Conservation (phyloP, 2,329 filamentous ascomycete species). For the Ophiosphaerella narmari region DNA sequence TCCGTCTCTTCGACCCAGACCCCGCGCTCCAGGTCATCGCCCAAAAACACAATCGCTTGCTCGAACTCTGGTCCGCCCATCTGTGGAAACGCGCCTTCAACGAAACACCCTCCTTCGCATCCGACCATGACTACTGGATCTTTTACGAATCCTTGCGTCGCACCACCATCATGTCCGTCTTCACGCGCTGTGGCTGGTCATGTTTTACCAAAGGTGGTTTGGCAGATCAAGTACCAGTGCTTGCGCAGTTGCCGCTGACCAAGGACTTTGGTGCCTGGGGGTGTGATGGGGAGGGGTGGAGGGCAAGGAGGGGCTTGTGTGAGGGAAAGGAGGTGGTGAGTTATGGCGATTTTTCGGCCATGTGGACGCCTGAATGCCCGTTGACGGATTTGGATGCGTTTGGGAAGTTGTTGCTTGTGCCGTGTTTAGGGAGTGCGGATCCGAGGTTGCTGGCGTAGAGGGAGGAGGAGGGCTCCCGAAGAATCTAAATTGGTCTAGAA, state of each 20-base stretch:
- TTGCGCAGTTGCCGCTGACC: slow-evolving; percentile 26
- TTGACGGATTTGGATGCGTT: slow-evolving; percentile 21
- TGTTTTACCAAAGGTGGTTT: slow-evolving; percentile 22
- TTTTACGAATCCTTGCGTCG: slow-evolving; percentile 37
- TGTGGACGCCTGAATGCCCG: slow-evolving; percentile 16
- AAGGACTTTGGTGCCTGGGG: slow-evolving; percentile 23
- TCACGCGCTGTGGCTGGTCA: slow-evolving; percentile 31
- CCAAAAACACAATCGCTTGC: slow-evolving; percentile 24
- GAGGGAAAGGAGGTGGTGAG: slow-evolving; percentile 18
- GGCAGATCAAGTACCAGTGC: slow-evolving; percentile 28
- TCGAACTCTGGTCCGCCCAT: slow-evolving; percentile 32
- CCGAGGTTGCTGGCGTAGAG: slow-evolving; percentile 19
- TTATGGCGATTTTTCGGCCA: slow-evolving; percentile 25
- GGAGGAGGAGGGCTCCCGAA: not conserved
- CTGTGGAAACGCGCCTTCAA: slow-evolving; percentile 36
- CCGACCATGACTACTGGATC: slow-evolving; percentile 20
- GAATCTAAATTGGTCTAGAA: too few relatives aligned
- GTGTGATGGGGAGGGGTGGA: slow-evolving; percentile 15
- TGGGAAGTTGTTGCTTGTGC: slow-evolving; percentile 30
- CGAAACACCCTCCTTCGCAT: slow-evolving; percentile 13
- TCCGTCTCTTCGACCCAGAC: slow-evolving; percentile 33
- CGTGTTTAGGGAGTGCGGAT: slow-evolving; percentile 29
- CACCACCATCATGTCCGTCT: slow-evolving; percentile 34
- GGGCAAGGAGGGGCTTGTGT: slow-evolving; percentile 3
- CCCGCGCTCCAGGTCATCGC: slow-evolving; percentile 19